phyloP scores from a whole-genome alignment of 106 monocot genomes.

The Allium sativum region DNA sequence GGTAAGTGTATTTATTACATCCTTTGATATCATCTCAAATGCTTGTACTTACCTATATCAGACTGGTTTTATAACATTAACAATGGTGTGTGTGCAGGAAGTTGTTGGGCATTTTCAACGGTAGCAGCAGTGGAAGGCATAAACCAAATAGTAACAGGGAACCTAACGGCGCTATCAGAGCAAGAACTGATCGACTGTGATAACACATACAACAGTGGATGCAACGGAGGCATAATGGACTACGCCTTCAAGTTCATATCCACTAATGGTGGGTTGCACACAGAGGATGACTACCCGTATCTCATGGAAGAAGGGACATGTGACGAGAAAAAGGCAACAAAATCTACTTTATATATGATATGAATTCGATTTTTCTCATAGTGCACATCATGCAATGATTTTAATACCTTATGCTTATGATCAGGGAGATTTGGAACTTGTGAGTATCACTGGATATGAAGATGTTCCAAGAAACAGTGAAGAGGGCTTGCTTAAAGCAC shows the following conservation, averaged over 20 bases:
- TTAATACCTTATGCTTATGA: not conserved
- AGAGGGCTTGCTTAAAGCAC: conserved; percentile 29
- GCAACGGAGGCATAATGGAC: conserved; percentile 53
- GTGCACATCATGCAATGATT: not conserved
- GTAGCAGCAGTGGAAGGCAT: conserved; percentile 43
- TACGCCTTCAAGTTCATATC: conserved; percentile 36
- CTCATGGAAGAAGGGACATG: conserved; percentile 48
- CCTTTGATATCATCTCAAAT: too few relatives aligned
- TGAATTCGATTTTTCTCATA: not conserved
- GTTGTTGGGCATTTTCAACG: conserved; percentile 56
- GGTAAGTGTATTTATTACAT: conserved; percentile 10
- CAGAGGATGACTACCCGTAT: conserved; percentile 44
- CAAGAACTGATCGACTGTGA: conserved; percentile 58
- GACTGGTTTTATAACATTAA: not conserved
- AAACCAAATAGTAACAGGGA: conserved; percentile 42
- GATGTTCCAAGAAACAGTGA: conserved; percentile 43
- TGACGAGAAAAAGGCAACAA: conserved; percentile 23
- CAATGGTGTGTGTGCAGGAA: conserved; percentile 15
- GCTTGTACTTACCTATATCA: too few relatives aligned
- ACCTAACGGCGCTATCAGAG: conserved; percentile 37
- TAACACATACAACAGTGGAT: conserved; percentile 29
- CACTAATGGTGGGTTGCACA: conserved; percentile 28
- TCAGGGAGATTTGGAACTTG: conserved; percentile 16
- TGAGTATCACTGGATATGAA: conserved; percentile 37
- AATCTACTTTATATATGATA: not conserved